These are phyloP conservation scores for Trichoderma aggressivum DNA, from an alignment of 2,329 filamentous ascomycete species.

Conservation along the genomic window DNA sequence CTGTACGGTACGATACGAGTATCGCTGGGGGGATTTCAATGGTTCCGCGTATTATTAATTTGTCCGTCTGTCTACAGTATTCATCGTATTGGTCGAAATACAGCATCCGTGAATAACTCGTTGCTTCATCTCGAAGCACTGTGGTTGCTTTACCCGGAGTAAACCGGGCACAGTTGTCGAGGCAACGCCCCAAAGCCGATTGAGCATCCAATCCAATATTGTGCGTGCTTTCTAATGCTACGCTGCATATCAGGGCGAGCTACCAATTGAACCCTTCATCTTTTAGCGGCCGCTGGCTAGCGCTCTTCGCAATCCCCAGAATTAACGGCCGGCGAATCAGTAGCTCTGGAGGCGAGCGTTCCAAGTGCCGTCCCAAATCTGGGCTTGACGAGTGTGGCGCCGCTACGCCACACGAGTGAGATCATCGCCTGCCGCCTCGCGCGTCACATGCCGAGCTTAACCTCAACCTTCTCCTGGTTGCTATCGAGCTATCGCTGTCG, in stretches of 20 bases:
- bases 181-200: not conserved
- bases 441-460: slow-evolving; percentile 16
- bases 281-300: slow-evolving; percentile 12
- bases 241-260: not conserved
- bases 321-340: not conserved
- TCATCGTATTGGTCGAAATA: not conserved
- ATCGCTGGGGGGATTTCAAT: not conserved
- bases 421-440: slow-evolving; percentile 13
- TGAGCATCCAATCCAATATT: not conserved
- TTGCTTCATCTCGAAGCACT: not conserved
- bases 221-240: not conserved
- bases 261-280: not conserved
- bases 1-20: not conserved
- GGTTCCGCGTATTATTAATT: not conserved
- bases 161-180: not conserved
- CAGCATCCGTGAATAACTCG: not conserved
- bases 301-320: not conserved
- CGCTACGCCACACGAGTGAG: slow-evolving; percentile 15
- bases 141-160: not conserved
- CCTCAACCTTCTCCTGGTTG: slow-evolving; percentile 6
- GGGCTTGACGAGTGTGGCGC: slow-evolving; percentile 4
- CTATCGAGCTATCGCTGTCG: not conserved
- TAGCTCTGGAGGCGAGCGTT: not conserved
- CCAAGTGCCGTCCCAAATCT: not conserved
- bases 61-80: not conserved